Conservation (phyloP, 768 basidiomycete species). For the Russula brevipes region DNA sequence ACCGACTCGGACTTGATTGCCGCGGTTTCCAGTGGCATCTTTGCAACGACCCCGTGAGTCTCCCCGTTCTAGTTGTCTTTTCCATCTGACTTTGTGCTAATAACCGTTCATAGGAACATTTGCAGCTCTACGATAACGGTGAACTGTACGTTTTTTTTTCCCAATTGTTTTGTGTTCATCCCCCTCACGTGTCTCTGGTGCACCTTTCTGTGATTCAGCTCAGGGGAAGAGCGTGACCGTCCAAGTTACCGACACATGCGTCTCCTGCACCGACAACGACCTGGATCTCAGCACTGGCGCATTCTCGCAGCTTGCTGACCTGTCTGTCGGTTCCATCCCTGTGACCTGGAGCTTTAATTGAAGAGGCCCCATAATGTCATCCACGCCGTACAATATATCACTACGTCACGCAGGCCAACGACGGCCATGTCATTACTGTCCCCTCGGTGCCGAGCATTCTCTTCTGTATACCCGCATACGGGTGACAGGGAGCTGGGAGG, state of each 20-base stretch:
- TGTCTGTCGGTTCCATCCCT: conserved; percentile 45
- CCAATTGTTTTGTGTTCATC: background rate
- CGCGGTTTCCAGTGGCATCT: conserved; percentile 52
- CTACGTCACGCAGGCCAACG: too few relatives aligned
- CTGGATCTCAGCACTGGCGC: conserved; percentile 62
- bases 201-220: conserved; percentile 36
- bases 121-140: conserved; percentile 47
- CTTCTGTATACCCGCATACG: conserved; percentile 27
- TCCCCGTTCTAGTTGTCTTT: background rate
- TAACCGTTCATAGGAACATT: conserved; percentile 41
- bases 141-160: conserved; percentile 40
- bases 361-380: too few relatives aligned
- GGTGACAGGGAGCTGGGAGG: conserved; percentile 31
- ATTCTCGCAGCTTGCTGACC: conserved; percentile 45
- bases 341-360: conserved; percentile 51
- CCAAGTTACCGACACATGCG: conserved; percentile 57
- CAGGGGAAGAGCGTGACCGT: conserved; percentile 46
- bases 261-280: conserved; percentile 44
- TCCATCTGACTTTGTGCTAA: background rate
- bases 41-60: conserved; percentile 56
- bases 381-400: too few relatives aligned
- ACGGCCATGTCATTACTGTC: background rate
- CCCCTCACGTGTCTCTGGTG: conserved; percentile 15
- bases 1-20: conserved; percentile 47
- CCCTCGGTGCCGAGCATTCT: conserved; percentile 26